phyloP scores from a whole-genome alignment of 179 eudicot species.

The Pouteria campechiana region DNA sequence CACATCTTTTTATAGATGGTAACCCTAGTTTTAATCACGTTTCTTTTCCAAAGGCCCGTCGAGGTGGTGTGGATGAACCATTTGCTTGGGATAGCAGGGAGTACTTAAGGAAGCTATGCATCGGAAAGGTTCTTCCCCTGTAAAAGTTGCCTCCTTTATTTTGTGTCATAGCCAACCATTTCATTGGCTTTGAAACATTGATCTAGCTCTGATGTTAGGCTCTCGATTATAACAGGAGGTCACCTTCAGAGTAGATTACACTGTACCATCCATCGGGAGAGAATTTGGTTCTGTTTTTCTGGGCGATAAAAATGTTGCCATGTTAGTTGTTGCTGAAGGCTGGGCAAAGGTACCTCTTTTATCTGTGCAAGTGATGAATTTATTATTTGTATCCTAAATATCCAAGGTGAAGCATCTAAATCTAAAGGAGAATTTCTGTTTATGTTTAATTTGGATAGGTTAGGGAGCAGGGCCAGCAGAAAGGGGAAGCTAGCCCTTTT shows the following conservation, averaged over 20 bases:
- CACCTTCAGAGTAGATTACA: conserved; percentile 62
- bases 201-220: not conserved
- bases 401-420: no score
- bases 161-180: no score
- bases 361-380: not conserved
- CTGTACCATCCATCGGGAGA: conserved; percentile 58
- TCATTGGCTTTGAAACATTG: not conserved
- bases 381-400: no score
- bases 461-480: conserved; percentile 64
- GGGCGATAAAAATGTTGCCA: conserved; percentile 55
- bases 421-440: no score
- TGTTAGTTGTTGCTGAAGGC: conserved; percentile 72
- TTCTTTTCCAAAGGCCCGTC: conserved; percentile 54
- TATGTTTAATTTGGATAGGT: no score
- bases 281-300: conserved; percentile 80
- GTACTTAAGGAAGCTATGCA: conserved; percentile 76
- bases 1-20: no score
- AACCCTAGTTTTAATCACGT: no score
- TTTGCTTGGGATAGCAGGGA: conserved; percentile 99
- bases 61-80: conserved; percentile 79
- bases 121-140: conserved; percentile 61
- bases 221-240: conserved; percentile 57
- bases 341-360: conserved; percentile 75
- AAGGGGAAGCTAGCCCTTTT: conserved; percentile 59
- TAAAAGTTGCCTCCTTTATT: no score